Evolutionary conservation across 2,329 filamentous ascomycete genomes (phyloP).

Genomic region (Amesomyces nigricolor): DNA sequence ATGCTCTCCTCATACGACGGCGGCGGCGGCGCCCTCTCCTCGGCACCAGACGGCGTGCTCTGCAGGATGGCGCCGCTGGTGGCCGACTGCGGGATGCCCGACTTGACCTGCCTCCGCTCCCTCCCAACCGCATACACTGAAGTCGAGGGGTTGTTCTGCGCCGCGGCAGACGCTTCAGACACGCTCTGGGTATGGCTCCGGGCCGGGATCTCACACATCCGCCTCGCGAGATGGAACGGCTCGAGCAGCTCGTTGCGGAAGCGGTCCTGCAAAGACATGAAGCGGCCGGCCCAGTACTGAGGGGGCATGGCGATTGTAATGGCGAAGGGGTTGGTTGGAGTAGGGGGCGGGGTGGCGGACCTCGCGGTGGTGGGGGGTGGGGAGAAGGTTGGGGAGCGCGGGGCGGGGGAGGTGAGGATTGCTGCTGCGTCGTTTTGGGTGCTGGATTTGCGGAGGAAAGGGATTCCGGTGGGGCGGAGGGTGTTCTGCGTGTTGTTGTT

Average conservation of each 20-base stretch:
- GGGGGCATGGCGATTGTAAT: conserved; percentile 42
- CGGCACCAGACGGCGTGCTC: conserved; percentile 1
- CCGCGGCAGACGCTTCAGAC: conserved; percentile 1
- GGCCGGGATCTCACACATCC: conserved; percentile 19
- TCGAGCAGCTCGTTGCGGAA: conserved; percentile 38
- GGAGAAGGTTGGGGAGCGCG: no score
- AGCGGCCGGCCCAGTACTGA: conserved; percentile 58
- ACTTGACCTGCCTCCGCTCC: background rate
- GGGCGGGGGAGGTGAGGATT: background rate
- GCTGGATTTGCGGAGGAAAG: background rate
- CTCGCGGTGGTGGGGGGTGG: background rate
- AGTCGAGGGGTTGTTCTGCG: conserved; percentile 22
- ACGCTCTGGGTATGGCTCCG: background rate
- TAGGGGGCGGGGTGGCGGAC: conserved; percentile 15
- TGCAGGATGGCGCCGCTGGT: conserved; percentile 23
- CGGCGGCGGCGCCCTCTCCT: no score
- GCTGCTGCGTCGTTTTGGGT: background rate
- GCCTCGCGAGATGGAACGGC: conserved; percentile 19
- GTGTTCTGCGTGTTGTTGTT: background rate
- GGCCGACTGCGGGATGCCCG: conserved; percentile 22
- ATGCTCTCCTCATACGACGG: background rate
- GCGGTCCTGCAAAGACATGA: conserved; percentile 52
- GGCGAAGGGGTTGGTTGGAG: conserved; percentile 24
- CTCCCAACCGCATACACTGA: conserved; percentile 19
- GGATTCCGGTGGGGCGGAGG: background rate